These are phyloP conservation scores for Phaeosphaeriaceae sp. DNA, from an alignment of 2,329 filamentous ascomycete genomes.

Conservation along the genomic window DNA sequence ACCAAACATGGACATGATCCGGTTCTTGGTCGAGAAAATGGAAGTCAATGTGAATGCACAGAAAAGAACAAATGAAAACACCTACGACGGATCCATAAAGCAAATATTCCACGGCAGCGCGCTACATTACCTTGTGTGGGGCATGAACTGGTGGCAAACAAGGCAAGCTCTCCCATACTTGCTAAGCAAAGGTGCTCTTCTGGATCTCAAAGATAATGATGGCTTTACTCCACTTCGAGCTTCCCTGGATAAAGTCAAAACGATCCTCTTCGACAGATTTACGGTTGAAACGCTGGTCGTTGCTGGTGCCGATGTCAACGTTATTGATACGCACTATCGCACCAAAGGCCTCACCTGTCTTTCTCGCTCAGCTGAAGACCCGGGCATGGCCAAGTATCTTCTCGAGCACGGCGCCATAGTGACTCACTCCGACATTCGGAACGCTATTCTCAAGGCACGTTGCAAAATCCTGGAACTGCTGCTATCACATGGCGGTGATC, in stretches of 20 bases:
- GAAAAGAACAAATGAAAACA: not conserved
- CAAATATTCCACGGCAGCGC: not conserved
- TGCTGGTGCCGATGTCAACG: not conserved
- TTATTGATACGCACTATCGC: not conserved
- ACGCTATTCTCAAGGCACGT: not conserved
- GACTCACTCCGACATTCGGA: not conserved
- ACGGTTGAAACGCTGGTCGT: slow-evolving; percentile 9
- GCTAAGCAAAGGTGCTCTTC: slow-evolving; percentile 14
- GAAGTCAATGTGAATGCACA: slow-evolving; percentile 13
- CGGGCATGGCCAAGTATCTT: not conserved
- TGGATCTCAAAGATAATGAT: slow-evolving; percentile 15
- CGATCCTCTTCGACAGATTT: slow-evolving; percentile 9
- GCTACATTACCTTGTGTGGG: slow-evolving; percentile 7
- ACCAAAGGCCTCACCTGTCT: not conserved
- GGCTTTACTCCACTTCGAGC: slow-evolving; percentile 24
- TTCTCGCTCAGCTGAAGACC: not conserved
- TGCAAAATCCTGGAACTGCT: slow-evolving; percentile 4
- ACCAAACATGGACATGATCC: slow-evolving; percentile 24
- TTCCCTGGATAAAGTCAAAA: slow-evolving; percentile 25
- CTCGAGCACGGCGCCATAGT: not conserved
- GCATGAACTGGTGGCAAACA: slow-evolving; percentile 22
- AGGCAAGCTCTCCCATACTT: slow-evolving; percentile 21
- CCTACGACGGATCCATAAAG: not conserved
- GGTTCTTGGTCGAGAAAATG: slow-evolving; percentile 21
- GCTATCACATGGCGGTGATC: slow-evolving; percentile 7